Percentiles rank a stretch among this genome's conserved stretches.
phyloP scores from a whole-genome alignment of 257 asterid genomes.

The Catharanthus roseus region DNA sequence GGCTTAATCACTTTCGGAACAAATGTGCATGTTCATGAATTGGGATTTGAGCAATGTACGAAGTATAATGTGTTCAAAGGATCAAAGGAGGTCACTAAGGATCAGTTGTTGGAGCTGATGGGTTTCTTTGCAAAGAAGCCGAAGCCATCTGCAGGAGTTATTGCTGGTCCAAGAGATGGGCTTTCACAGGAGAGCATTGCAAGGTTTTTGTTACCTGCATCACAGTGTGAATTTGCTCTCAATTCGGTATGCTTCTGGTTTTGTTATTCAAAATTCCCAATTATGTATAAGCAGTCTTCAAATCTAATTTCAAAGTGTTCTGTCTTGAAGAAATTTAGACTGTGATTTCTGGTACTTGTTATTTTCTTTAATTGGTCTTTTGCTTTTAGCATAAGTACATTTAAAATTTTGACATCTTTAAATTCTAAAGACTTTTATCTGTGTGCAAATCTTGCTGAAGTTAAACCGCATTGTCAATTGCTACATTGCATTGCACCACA shows the following conservation, averaged over 20 bases:
- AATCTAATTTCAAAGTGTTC: not conserved
- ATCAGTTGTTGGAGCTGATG: conserved; percentile 89
- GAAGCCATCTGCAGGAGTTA: conserved; percentile 74
- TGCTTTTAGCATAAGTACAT: not conserved
- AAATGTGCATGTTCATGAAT: conserved; percentile 85
- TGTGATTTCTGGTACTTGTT: not conserved
- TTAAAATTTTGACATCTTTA: not conserved
- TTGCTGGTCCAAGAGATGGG: conserved; percentile 95
- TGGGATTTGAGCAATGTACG: conserved; percentile 87
- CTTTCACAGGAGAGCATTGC: conserved; percentile 85
- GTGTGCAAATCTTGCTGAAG: not conserved
- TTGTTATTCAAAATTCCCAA: conserved; percentile 10
- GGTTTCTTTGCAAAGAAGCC: conserved; percentile 84
- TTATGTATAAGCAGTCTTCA: not conserved
- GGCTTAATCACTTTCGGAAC: conserved; percentile 93
- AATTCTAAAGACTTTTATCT: not conserved
- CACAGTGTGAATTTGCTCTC: conserved; percentile 92
- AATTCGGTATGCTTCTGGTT: conserved; percentile 57
- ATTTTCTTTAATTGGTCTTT: not conserved
- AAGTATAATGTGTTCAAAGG: conserved; percentile 97
- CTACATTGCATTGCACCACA: not conserved
- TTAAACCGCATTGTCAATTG: not conserved
- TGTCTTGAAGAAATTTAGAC: not conserved
- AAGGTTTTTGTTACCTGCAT: conserved; percentile 94
- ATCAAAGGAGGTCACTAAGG: conserved; percentile 81